A percentile compares a stretch with the other conserved stretches of the same genome.
phyloP scores from a whole-genome alignment of 2,329 filamentous ascomycete genomes.

The Fusarium sp. region DNA sequence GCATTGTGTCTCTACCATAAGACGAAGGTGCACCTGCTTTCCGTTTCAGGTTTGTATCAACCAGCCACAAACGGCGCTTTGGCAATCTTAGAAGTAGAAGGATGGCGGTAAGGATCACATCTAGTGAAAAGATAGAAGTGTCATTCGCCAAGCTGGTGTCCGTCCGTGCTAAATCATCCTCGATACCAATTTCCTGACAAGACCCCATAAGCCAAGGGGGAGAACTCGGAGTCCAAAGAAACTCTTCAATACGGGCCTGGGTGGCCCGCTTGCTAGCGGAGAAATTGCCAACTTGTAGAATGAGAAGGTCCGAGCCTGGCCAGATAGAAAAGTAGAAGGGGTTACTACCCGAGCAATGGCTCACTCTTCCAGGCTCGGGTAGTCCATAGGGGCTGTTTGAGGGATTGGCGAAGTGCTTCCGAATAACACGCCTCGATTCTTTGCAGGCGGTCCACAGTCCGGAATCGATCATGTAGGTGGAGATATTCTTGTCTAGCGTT shows the following conservation, averaged over 20 bases:
- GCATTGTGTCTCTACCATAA: neutral
- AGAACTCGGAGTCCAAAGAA: neutral
- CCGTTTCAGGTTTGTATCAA: neutral
- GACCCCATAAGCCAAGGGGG: neutral
- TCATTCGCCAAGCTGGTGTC: too few relatives aligned
- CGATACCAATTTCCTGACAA: neutral
- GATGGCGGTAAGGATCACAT: neutral
- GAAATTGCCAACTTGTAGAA: neutral
- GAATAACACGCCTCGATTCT: neutral
- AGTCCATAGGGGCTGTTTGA: neutral
- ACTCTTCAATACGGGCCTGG: too few relatives aligned
- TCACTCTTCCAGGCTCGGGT: neutral
- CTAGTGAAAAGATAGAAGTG: too few relatives aligned
- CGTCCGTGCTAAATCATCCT: too few relatives aligned
- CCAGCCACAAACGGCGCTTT: neutral
- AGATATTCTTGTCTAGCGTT: neutral
- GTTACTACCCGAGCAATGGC: neutral
- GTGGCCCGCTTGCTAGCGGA: neutral
- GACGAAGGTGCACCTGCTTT: neutral
- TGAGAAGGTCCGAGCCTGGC: neutral
- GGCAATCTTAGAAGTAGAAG: neutral
- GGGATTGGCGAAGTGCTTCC: neutral
- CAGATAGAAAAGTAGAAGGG: neutral
- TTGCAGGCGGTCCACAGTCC: neutral
- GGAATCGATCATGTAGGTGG: neutral